Evolutionary conservation across 345 rosid genomes (phyloP), one percentile per base, ranked within the genome.

Genomic region (Eucalyptus polybractea): DNA sequence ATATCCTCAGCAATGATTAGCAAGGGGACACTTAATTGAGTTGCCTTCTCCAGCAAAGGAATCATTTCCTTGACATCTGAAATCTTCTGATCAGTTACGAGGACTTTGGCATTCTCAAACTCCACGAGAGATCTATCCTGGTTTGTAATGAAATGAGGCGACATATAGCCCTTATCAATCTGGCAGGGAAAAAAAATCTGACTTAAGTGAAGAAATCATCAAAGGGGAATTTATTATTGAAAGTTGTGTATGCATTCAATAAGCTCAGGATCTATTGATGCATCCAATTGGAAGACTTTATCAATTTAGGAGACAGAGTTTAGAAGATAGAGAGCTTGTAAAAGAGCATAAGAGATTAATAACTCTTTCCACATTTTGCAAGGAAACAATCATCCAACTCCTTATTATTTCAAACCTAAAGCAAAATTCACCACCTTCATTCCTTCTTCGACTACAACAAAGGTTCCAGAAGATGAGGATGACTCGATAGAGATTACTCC

Each of bases 101-200:
- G 94, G 89, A 97, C 94, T 92, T 89, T 97, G 76, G 97, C 92
- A 91, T 97, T 95, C 89, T 95, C 97, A 91, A 97, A 96, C 92
- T 96, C 98, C 91, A 96, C 97, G 6, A 90, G 88, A 89, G 96
- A 95, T 60, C 92, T 97, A 69, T 94, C 98, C 89, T 92, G 98
- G 90, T 97, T 97, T 72, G 99, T 97, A 86, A 97, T 94, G 96
- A 97, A 97, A 8, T 94, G 96, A 22, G 98, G 95, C 1, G 99
- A 96, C 95, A 97, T 95, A 88, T 94, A 96, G 58, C 98, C 99
- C 95, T 94, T 95, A 91, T 97, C 97, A 91, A 97, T 90, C 99
- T 96, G 44, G 49, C n/a, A 62, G 33, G 40, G 10, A 33, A 69
- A 72, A 72, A 69, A 72, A 72, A 72, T 9, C 12, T 33, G 13